Conservation (phyloP, 495 filamentous ascomycete genomes). For the Lasiosphaeriaceae sp. region DNA sequence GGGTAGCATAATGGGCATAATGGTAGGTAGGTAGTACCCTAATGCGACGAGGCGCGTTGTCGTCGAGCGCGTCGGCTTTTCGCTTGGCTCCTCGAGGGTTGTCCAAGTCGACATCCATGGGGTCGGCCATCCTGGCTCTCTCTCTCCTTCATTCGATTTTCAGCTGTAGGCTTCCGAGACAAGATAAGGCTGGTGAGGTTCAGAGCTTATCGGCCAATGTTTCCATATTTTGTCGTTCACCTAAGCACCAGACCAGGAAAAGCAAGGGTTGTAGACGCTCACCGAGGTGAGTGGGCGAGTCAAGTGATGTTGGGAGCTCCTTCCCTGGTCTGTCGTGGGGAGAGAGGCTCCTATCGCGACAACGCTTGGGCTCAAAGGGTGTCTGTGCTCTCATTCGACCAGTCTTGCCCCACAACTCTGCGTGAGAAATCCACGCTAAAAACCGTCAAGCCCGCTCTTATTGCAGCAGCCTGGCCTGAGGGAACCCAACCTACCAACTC, state of each 20-base stretch:
- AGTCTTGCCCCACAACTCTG: not conserved
- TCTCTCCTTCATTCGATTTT: not conserved
- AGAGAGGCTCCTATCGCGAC: not conserved
- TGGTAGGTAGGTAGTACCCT: constrained; percentile 36
- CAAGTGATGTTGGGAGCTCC: too few relatives aligned
- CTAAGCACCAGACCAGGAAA: too few relatives aligned
- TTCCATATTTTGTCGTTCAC: too few relatives aligned
- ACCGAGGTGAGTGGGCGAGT: too few relatives aligned
- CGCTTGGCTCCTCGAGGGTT: constrained; percentile 59
- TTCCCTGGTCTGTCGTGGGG: not conserved
- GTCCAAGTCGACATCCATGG: constrained; percentile 30
- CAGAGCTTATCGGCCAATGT: too few relatives aligned
- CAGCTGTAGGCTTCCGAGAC: not conserved
- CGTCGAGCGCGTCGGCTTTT: constrained; percentile 47
- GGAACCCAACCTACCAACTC: constrained; percentile 6
- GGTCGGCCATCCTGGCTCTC: constrained; percentile 23
- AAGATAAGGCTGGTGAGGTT: too few relatives aligned
- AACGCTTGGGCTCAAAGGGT: not conserved
- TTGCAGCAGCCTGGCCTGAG: constrained; percentile 13
- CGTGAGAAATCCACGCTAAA: not conserved
- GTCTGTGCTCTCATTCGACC: not conserved
- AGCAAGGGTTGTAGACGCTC: too few relatives aligned
- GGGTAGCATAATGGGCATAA: too few relatives aligned
- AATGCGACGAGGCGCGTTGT: constrained; percentile 60
- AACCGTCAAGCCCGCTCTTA: too few relatives aligned